These are phyloP conservation scores for Boletales sp. DNA, from an alignment of 768 basidiomycete species.

Conservation along the genomic window DNA sequence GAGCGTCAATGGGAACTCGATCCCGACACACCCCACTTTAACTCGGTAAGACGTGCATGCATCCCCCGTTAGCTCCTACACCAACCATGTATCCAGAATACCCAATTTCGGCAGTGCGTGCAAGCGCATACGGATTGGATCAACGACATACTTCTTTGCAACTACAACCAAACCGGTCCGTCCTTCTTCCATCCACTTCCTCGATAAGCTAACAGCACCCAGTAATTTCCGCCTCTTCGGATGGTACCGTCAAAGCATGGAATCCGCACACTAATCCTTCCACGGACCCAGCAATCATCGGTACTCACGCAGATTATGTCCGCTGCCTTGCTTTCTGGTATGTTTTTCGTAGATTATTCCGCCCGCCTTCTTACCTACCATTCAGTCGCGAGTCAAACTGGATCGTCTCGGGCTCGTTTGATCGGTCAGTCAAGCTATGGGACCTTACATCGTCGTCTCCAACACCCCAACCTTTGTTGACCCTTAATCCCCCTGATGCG, in stretches of 20 bases:
- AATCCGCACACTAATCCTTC: slow-evolving; percentile 66
- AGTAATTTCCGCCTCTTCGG: slow-evolving; percentile 94
- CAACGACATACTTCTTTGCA: slow-evolving; percentile 90
- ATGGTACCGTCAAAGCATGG: slow-evolving; percentile 94
- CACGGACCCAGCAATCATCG: slow-evolving; percentile 63
- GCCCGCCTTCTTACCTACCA: slow-evolving; percentile 10
- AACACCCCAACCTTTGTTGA: slow-evolving; percentile 52
- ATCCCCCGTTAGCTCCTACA: background rate
- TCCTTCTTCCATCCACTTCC: background rate
- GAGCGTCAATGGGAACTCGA: slow-evolving; percentile 85
- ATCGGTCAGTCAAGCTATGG: slow-evolving; percentile 93
- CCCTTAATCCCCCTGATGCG: slow-evolving; percentile 65
- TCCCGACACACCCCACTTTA: slow-evolving; percentile 43
- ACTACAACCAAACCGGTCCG: slow-evolving; percentile 83
- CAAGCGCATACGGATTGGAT: slow-evolving; percentile 96
- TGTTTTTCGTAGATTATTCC: slow-evolving; percentile 3
- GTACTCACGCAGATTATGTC: slow-evolving; percentile 82
- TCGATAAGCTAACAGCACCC: too few species aligned
- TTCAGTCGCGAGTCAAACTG: slow-evolving; percentile 74
- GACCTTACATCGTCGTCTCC: slow-evolving; percentile 56
- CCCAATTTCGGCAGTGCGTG: slow-evolving; percentile 80
- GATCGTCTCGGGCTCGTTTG: slow-evolving; percentile 93
- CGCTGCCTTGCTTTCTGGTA: slow-evolving; percentile 76
- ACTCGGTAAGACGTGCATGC: slow-evolving; percentile 40
- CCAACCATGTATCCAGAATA: slow-evolving; percentile 35